A percentile compares a stretch with the other conserved stretches of the same genome.
Conservation (phyloP, 805 yeast species). For the Candida piceae region DNA sequence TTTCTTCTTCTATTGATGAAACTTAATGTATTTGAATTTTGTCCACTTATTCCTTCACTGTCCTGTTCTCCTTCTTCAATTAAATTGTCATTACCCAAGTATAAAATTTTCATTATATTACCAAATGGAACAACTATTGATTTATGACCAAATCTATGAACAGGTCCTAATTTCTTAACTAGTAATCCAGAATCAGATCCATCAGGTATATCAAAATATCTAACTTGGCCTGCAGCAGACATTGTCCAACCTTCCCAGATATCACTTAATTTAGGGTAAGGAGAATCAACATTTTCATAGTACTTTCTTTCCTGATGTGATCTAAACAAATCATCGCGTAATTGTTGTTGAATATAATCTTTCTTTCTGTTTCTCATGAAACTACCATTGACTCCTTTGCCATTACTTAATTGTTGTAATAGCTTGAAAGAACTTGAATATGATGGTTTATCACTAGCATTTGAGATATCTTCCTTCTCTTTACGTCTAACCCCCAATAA, state of each 20-base stretch:
- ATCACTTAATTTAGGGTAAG: constrained; percentile 32
- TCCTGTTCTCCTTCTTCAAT: constrained; percentile 54
- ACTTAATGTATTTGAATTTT: constrained; percentile 25
- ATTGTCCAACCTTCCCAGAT: constrained; percentile 84
- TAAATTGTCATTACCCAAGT: constrained; percentile 70
- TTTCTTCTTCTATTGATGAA: constrained; percentile 34
- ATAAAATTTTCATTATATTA: constrained; percentile 63
- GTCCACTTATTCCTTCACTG: constrained; percentile 30
- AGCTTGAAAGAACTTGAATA: constrained; percentile 13
- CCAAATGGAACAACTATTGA: constrained; percentile 74
- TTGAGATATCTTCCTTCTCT: constrained; percentile 27
- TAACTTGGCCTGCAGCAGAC: constrained; percentile 58
- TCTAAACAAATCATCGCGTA: neutral
- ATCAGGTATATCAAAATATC: constrained; percentile 54
- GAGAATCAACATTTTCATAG: neutral
- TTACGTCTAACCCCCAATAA: constrained; percentile 60
- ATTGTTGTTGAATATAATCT: constrained; percentile 1
- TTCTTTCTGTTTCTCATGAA: constrained; percentile 3
- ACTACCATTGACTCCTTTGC: neutral
- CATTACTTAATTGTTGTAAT: constrained; percentile 8
- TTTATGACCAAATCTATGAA: constrained; percentile 70
- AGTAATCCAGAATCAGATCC: constrained; percentile 41
- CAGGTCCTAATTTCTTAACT: constrained; percentile 54
- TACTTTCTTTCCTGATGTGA: constrained; percentile 2
- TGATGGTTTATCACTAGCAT: constrained; percentile 6